Evolutionary conservation across 192 early-diverging fungal genomes (phyloP).

Genomic region (Polychytrium aggregatum): DNA sequence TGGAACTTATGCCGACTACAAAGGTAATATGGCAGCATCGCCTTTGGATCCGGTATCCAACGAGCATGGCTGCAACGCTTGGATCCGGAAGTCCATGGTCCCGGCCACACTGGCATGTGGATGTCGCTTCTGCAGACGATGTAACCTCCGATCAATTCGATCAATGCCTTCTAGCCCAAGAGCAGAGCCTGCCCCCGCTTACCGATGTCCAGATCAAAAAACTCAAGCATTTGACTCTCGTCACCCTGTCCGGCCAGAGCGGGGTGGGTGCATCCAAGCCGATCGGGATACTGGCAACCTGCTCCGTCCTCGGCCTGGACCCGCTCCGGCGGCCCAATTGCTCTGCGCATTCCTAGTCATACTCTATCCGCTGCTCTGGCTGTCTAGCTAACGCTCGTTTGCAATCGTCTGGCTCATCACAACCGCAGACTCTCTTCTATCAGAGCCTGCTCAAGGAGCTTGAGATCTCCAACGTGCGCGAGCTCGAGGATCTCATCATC

Average conservation of each 20-base stretch:
- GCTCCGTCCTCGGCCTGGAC: too few relatives aligned
- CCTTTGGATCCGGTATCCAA: too few relatives aligned
- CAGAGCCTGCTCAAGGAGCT: constrained; percentile 47
- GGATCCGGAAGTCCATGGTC: too few relatives aligned
- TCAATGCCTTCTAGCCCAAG: too few relatives aligned
- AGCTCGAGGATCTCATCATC: constrained; percentile 81
- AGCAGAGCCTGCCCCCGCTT: constrained; percentile 16
- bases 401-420: too few relatives aligned
- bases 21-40: constrained; percentile 30
- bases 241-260: constrained; percentile 52
- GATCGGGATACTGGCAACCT: too few relatives aligned
- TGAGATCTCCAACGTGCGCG: constrained; percentile 64
- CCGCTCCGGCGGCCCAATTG: not conserved
- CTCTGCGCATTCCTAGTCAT: not conserved
- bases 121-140: too few relatives aligned
- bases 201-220: constrained; percentile 21
- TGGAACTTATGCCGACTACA: constrained; percentile 68
- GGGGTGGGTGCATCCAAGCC: too few relatives aligned
- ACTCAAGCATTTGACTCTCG: constrained; percentile 65
- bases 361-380: not conserved
- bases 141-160: too few relatives aligned
- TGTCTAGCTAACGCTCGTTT: not conserved
- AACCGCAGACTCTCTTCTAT: constrained; percentile 57
- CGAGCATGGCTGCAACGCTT: too few relatives aligned
- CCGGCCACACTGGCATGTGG: too few relatives aligned